These are phyloP conservation scores for Eucalyptus polyanthemos DNA, from an alignment of 345 rosid species.

Conservation along the genomic window DNA sequence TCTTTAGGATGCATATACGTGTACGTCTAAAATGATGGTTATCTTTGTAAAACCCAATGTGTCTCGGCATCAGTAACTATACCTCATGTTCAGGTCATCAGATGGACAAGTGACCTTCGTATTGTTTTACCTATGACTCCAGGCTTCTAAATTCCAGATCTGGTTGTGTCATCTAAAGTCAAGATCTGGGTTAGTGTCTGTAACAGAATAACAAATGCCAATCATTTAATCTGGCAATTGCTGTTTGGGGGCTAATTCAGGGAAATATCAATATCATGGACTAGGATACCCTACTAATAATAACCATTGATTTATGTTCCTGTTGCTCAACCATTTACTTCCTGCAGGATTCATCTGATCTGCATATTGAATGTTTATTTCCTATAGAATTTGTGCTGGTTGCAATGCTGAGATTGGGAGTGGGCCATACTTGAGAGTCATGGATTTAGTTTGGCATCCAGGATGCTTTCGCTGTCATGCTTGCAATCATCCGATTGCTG, in stretches of 20 bases:
- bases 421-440: constrained; percentile 20
- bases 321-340: background rate
- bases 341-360: background rate
- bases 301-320: background rate
- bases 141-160: background rate
- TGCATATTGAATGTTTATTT: background rate
- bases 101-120: background rate
- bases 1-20: background rate
- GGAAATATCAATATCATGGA: background rate
- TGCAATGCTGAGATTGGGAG: constrained; percentile 26
- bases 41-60: background rate
- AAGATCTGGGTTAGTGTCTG: background rate
- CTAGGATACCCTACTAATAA: background rate
- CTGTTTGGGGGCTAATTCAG: background rate
- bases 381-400: constrained; percentile 25
- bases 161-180: too few species aligned
- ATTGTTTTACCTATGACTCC: background rate
- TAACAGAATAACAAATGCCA: background rate
- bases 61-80: background rate
- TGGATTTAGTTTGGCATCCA: constrained; percentile 36
- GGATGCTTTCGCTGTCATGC: constrained; percentile 28
- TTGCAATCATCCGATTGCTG: constrained; percentile 30
- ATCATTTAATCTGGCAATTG: background rate
- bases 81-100: background rate
- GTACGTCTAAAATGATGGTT: background rate